phyloP scores from a whole-genome alignment of 495 filamentous ascomycete species.

The Polyplosphaeria fusca region DNA sequence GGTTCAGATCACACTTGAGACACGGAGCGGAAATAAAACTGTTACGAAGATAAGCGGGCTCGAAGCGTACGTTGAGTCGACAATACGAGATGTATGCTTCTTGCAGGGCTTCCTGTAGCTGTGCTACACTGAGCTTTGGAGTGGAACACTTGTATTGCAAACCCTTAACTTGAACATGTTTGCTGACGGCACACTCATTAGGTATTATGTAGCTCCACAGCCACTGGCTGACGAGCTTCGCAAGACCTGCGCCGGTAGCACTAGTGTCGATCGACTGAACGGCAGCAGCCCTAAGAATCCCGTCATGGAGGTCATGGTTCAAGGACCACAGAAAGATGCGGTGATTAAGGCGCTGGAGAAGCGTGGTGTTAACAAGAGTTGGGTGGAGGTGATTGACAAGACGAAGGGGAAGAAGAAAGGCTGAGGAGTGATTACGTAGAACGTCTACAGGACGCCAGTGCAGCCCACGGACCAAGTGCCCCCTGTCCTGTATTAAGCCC shows the following conservation, averaged over 20 bases:
- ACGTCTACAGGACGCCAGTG: too few relatives aligned
- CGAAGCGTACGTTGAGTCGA: slow-evolving; percentile 63
- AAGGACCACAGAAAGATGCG: slow-evolving; percentile 63
- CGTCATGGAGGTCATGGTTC: slow-evolving; percentile 68
- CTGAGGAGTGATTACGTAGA: too few relatives aligned
- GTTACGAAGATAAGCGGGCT: slow-evolving; percentile 63
- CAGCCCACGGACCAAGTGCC: too few relatives aligned
- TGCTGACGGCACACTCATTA: too few relatives aligned
- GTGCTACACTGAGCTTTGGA: too few relatives aligned
- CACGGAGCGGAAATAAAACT: slow-evolving; percentile 65
- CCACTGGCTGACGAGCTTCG: slow-evolving; percentile 65
- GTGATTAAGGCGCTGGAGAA: slow-evolving; percentile 59
- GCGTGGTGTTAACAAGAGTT: slow-evolving; percentile 60
- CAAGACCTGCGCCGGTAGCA: slow-evolving; percentile 68
- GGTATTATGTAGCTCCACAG: slow-evolving; percentile 58
- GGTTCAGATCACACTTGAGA: slow-evolving; percentile 58
- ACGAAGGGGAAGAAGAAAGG: slow-evolving; percentile 64
- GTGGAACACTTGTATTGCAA: too few relatives aligned
- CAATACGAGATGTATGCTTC: too few relatives aligned
- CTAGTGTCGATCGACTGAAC: slow-evolving; percentile 60
- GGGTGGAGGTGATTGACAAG: slow-evolving; percentile 66
- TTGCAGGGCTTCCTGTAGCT: too few relatives aligned
- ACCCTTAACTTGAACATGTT: too few relatives aligned
- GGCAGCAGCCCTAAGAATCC: slow-evolving; percentile 60
- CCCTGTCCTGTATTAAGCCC: too few relatives aligned